phyloP scores from a whole-genome alignment of 495 filamentous ascomycete species.

The Parmelia sp. region DNA sequence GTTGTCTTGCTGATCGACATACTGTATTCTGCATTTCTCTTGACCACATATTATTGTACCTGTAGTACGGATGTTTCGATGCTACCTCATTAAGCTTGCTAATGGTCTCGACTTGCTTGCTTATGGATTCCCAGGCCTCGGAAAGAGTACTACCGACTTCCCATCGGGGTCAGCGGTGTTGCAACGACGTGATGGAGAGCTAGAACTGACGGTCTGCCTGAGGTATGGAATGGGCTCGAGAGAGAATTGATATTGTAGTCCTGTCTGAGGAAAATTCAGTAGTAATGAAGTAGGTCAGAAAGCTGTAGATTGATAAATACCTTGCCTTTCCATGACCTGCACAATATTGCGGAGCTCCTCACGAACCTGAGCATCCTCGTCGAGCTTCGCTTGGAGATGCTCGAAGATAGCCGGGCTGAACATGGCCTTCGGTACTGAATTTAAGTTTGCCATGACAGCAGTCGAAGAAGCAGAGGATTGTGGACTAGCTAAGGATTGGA shows the following conservation, averaged over 20 bases:
- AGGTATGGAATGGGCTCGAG: conserved; percentile 83
- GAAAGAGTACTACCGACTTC: conserved; percentile 41
- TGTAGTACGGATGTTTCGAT: conserved; percentile 88
- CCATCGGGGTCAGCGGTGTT: not conserved
- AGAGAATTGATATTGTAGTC: conserved; percentile 69
- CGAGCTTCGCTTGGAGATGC: conserved; percentile 79
- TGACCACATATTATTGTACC: conserved; percentile 82
- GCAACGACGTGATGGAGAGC: not conserved
- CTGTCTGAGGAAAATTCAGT: conserved; percentile 37
- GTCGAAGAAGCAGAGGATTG: not conserved
- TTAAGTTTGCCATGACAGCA: conserved; percentile 12
- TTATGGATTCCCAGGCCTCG: conserved; percentile 48
- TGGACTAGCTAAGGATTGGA: not conserved
- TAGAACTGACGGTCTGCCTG: conserved; percentile 60
- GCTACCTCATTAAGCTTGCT: conserved; percentile 59
- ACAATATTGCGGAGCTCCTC: conserved; percentile 78
- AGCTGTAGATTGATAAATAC: conserved; percentile 32
- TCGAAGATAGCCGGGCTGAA: conserved; percentile 83
- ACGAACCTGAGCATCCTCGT: conserved; percentile 72
- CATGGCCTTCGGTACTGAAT: conserved; percentile 31
- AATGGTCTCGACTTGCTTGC: conserved; percentile 50
- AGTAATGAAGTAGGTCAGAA: not conserved
- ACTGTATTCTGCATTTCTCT: conserved; percentile 78
- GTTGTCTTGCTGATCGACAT: conserved; percentile 14
- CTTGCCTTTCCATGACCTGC: conserved; percentile 66